These are phyloP conservation scores for Candida oleophila DNA, from an alignment of 805 yeast genomes.

Conservation along the genomic window DNA sequence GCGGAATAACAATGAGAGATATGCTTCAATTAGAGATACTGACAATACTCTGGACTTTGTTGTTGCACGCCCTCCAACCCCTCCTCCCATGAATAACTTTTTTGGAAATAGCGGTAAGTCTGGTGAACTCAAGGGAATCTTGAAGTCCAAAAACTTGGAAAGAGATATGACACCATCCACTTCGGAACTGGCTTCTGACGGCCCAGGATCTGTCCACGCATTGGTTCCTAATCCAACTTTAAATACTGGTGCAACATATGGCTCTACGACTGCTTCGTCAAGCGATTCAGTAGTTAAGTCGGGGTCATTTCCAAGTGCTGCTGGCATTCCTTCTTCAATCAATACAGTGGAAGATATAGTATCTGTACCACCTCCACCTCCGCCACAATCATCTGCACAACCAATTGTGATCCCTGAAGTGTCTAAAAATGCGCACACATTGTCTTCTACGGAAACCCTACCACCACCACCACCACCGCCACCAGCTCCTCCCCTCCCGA, in stretches of 20 bases:
- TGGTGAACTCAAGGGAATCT: constrained; percentile 1
- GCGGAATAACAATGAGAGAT: not conserved
- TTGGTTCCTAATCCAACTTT: not conserved
- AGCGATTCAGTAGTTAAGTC: not conserved
- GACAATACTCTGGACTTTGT: not conserved
- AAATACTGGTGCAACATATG: not conserved
- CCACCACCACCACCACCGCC: constrained; percentile 19
- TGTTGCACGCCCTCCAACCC: constrained; percentile 8
- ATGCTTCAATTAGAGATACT: not conserved
- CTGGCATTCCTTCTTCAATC: not conserved
- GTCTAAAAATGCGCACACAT: not conserved
- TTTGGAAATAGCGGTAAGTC: not conserved
- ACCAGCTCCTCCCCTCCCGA: constrained; percentile 10
- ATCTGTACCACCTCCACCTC: constrained; percentile 11
- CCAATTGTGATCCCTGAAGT: constrained; percentile 14
- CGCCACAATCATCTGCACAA: too few species aligned
- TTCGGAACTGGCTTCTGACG: not conserved
- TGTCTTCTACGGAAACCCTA: constrained; percentile 1
- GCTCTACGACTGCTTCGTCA: not conserved
- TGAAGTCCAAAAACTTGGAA: not conserved
- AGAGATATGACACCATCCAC: not conserved
- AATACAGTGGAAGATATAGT: not conserved
- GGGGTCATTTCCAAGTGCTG: too few species aligned
- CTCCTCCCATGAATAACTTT: constrained; percentile 15
- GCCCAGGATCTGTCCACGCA: not conserved